Percentiles rank a stretch among this genome's conserved stretches.
phyloP scores from a whole-genome alignment of 179 eudicot genomes.

The Spergularia azorica region DNA sequence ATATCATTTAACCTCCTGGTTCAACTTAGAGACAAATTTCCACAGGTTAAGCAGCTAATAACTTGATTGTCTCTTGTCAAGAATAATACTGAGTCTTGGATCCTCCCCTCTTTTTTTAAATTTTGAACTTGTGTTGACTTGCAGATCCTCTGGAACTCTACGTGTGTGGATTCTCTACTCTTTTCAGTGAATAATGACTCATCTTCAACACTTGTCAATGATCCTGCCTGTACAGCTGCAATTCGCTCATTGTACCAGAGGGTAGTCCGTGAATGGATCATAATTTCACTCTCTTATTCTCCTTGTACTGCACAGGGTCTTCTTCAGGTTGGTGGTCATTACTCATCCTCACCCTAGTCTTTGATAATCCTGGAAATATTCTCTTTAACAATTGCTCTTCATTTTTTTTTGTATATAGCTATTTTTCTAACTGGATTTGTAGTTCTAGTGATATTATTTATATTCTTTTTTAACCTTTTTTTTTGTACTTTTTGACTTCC shows the following conservation, averaged over 20 bases:
- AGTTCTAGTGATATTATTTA: too few relatives aligned
- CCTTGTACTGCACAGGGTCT: slow-evolving; percentile 99
- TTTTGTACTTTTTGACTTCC: background rate
- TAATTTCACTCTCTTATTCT: slow-evolving; percentile 91
- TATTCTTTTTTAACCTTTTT: too few relatives aligned
- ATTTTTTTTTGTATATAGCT: too few relatives aligned
- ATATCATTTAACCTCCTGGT: slow-evolving; percentile 72
- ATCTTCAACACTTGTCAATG: slow-evolving; percentile 74
- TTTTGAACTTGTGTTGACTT: slow-evolving; percentile 20
- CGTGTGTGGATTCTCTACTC: slow-evolving; percentile 82
- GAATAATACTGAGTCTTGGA: background rate
- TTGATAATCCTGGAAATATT: background rate
- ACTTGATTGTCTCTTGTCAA: slow-evolving; percentile 6
- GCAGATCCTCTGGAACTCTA: slow-evolving; percentile 97
- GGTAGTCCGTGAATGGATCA: slow-evolving; percentile 91
- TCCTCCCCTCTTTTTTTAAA: slow-evolving; percentile 4
- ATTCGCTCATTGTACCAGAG: slow-evolving; percentile 86
- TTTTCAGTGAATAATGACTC: slow-evolving; percentile 82
- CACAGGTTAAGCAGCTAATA: slow-evolving; percentile 62
- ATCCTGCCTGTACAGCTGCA: slow-evolving; percentile 86
- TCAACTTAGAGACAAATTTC: slow-evolving; percentile 86
- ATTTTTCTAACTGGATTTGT: too few relatives aligned
- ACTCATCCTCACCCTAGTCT: background rate
- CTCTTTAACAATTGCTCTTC: background rate
- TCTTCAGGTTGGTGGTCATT: slow-evolving; percentile 73